Evolutionary conservation across 176 grass and related monocot genomes (phyloP).

Genomic region (Oryza nivara): DNA sequence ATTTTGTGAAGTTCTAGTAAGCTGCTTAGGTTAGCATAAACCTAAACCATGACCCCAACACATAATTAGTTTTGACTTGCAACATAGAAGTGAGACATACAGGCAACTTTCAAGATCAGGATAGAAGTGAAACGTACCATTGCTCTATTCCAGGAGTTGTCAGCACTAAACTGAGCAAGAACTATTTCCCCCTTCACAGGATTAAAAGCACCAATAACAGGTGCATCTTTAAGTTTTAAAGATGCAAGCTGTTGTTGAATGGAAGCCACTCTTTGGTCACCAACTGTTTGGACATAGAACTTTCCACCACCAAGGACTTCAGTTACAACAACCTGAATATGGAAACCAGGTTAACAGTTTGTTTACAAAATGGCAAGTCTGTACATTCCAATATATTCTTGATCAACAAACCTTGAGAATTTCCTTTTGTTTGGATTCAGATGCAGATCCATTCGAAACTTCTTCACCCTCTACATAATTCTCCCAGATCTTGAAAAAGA

Average conservation of each 20-base stretch:
- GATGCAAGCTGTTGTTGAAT: conserved; percentile 91
- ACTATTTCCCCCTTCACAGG: conserved; percentile 88
- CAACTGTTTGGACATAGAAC: conserved; percentile 92
- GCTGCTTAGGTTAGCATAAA: background rate
- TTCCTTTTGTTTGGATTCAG: conserved; percentile 86
- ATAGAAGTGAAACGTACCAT: conserved; percentile 64
- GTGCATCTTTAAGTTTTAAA: conserved; percentile 79
- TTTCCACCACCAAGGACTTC: conserved; percentile 91
- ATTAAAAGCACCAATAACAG: conserved; percentile 90
- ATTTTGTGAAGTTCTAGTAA: background rate
- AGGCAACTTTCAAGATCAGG: conserved; percentile 27
- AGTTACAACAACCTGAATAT: conserved; percentile 74
- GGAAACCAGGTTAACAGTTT: conserved; percentile 14
- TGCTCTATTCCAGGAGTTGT: conserved; percentile 98
- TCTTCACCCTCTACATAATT: conserved; percentile 89
- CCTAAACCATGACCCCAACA: background rate
- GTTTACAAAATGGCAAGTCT: conserved; percentile 1
- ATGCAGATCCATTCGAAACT: conserved; percentile 68
- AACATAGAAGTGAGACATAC: conserved; percentile 47
- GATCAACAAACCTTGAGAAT: conserved; percentile 75
- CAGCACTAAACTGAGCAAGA: conserved; percentile 79
- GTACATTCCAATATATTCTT: conserved; percentile 17
- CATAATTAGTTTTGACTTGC: background rate
- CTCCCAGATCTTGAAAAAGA: conserved; percentile 85
- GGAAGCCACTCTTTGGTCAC: conserved; percentile 77